phyloP scores from a whole-genome alignment of 768 basidiomycete species.

The Hydnum rufescens region DNA sequence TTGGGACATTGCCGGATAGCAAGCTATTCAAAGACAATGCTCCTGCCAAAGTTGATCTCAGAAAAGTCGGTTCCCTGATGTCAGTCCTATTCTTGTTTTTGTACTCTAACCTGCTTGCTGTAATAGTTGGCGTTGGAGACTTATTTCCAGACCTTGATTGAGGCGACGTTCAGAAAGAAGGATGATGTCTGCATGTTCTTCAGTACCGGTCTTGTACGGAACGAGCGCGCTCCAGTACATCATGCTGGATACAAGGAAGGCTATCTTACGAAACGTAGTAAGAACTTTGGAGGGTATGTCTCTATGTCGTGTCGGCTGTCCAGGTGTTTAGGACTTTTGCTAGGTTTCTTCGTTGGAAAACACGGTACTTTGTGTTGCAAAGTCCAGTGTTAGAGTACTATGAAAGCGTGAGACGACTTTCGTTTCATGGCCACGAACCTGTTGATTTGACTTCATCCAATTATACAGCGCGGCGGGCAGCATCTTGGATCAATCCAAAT shows the following conservation, averaged over 20 bases:
- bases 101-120: neutral
- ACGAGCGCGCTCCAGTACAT: conserved; percentile 53
- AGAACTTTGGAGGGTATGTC: conserved; percentile 74
- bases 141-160: conserved; percentile 69
- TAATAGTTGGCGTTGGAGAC: conserved; percentile 42
- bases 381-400: conserved; percentile 87
- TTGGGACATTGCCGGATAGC: conserved; percentile 70
- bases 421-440: neutral
- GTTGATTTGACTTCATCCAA: neutral
- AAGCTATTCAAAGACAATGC: conserved; percentile 94
- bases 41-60: conserved; percentile 87
- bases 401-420: conserved; percentile 57
- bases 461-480: conserved; percentile 62
- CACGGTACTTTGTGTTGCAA: conserved; percentile 83
- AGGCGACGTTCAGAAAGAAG: conserved; percentile 69
- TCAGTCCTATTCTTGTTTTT: neutral
- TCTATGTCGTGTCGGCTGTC: neutral
- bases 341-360: conserved; percentile 44
- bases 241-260: conserved; percentile 82
- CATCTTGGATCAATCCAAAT: conserved; percentile 82
- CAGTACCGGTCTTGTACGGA: conserved; percentile 69
- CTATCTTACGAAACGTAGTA: conserved; percentile 86
- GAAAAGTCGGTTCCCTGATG: conserved; percentile 62
- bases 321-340: neutral
- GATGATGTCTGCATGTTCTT: conserved; percentile 83